These are phyloP conservation scores for Amauroascus verrucosus DNA, from an alignment of 2,329 filamentous ascomycete species.

Conservation along the genomic window DNA sequence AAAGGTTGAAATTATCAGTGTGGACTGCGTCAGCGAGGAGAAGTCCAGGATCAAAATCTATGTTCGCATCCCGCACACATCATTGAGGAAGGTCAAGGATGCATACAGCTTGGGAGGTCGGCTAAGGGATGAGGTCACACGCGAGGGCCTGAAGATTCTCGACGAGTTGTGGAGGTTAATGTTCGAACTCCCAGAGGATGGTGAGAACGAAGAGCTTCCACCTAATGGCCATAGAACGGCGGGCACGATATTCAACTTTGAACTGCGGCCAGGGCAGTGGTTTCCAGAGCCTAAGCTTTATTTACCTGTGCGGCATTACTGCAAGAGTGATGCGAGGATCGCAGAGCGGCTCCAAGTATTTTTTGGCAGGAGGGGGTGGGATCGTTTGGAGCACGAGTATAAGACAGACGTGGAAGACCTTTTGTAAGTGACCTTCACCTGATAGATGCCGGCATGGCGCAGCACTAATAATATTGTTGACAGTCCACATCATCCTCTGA, in stretches of 20 bases:
- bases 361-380: not conserved
- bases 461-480: not conserved
- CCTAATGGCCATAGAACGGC: not conserved
- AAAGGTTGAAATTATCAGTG: not conserved
- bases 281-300: slow-evolving; percentile 6
- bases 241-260: slow-evolving; percentile 4
- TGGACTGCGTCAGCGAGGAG: not conserved
- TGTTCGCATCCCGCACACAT: not conserved
- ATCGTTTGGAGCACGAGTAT: not conserved
- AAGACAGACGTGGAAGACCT: not conserved
- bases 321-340: not conserved
- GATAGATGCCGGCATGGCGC: not conserved
- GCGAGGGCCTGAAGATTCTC: not conserved
- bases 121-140: not conserved
- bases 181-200: not conserved
- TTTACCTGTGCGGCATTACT: not conserved
- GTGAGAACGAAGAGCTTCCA: not conserved
- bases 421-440: not conserved
- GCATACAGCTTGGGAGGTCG: not conserved
- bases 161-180: not conserved
- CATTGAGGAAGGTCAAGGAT: slow-evolving; percentile 2
- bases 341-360: not conserved
- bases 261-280: slow-evolving; percentile 1
- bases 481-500: slow-evolving; percentile 2
- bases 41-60: slow-evolving; percentile 5